Conservation (phyloP, 371 early-diverging fungal species). For the Mucor plumbeus region DNA sequence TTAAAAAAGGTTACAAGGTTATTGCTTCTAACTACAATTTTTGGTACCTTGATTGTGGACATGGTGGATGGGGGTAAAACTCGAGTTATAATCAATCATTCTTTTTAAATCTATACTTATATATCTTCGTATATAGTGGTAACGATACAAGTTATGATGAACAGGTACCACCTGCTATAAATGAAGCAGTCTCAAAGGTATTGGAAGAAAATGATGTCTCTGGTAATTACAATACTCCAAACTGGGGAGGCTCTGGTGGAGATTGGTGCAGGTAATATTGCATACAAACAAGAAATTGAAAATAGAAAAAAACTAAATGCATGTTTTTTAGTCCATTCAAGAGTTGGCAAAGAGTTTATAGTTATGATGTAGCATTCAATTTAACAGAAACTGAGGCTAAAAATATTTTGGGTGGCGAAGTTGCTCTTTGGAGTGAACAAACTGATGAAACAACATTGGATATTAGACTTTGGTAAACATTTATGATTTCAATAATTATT, state of each 20-base stretch:
- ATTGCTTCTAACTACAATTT: conserved; percentile 65
- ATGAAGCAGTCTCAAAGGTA: conserved; percentile 22
- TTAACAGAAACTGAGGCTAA: conserved; percentile 60
- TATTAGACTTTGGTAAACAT: conserved; percentile 60
- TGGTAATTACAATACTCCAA: conserved; percentile 37
- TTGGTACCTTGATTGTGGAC: conserved; percentile 77
- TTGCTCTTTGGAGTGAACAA: conserved; percentile 80
- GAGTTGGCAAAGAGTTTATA: conserved; percentile 80
- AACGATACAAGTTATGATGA: conserved; percentile 51
- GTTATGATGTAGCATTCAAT: conserved; percentile 69
- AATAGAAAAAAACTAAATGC: background rate
- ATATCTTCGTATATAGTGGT: conserved; percentile 13
- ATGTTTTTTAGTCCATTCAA: conserved; percentile 67
- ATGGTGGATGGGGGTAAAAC: conserved; percentile 61
- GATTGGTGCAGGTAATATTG: conserved; percentile 54
- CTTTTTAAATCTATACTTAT: background rate
- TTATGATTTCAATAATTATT: background rate
- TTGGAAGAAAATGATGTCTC: conserved; percentile 29
- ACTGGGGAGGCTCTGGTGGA: conserved; percentile 51
- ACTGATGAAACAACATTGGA: conserved; percentile 69
- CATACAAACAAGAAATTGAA: background rate
- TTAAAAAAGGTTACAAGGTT: conserved; percentile 60
- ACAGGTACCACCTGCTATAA: conserved; percentile 39
- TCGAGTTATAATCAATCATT: background rate
- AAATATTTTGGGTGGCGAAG: conserved; percentile 53